Conservation (phyloP, 306 rosid species). For the Trichosanthes cucumerina region DNA sequence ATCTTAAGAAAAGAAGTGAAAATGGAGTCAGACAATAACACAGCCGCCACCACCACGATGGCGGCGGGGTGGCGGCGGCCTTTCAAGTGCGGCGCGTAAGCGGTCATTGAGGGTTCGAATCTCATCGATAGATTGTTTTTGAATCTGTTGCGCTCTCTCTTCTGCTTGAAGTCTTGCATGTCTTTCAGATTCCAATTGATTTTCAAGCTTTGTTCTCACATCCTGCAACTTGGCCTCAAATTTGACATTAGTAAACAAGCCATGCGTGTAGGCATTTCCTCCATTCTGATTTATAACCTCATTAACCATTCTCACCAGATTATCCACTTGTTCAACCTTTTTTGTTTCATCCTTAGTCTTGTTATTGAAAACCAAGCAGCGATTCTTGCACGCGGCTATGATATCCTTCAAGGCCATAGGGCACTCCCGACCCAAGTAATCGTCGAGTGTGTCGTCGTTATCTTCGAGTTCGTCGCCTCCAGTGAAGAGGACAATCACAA, state of each 20-base stretch:
- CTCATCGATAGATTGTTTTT: not conserved
- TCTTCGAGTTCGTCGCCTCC: not conserved
- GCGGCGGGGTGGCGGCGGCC: not conserved
- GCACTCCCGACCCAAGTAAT: conserved; percentile 34
- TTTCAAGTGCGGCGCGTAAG: not conserved
- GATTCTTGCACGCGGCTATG: conserved; percentile 45
- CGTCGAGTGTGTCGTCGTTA: not conserved
- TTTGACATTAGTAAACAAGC: conserved; percentile 23
- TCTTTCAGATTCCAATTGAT: not conserved
- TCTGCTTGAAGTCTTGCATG: not conserved
- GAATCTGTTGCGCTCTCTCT: not conserved
- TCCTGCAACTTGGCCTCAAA: not conserved
- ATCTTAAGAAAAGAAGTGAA: no score
- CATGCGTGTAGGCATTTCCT: conserved; percentile 59
- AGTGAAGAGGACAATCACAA: conserved; percentile 23
- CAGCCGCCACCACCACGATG: not conserved
- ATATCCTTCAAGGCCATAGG: conserved; percentile 59
- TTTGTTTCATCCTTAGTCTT: conserved; percentile 55
- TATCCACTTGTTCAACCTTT: conserved; percentile 42
- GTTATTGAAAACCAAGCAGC: conserved; percentile 69
- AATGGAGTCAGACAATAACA: not conserved
- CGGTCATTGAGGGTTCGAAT: not conserved
- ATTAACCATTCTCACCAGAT: conserved; percentile 49
- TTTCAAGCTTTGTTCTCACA: not conserved
- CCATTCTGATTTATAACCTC: conserved; percentile 34